Evolutionary conservation across 257 asterid genomes (phyloP), one percentile per base, ranked within the genome.

Genomic region (Cynanchum wilfordii): DNA sequence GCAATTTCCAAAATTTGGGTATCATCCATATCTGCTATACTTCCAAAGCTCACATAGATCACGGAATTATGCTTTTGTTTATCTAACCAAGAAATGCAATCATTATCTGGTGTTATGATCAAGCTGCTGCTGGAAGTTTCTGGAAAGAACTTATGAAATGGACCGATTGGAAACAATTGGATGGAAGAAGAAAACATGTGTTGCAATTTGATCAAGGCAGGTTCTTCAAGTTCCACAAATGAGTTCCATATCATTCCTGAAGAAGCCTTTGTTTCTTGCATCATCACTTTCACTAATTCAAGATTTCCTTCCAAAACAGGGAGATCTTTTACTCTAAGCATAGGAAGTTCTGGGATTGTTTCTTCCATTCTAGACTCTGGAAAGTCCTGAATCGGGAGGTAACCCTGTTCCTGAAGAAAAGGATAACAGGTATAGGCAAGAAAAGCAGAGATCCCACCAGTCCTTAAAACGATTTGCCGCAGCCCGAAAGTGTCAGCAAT

Each of bases 271-370:
- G 83, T 75, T 82, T 73, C 81, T 42, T 73, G 36, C 9, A 79
- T 16, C 84, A 83, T 84, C 13, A 45, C 11, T 49, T 64, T 24
- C 64, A 79, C 22, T n/a, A 77, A 50, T 50, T 77, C 24, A 73
- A 70, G 22, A 30, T 65, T n/a, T 42, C 8, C 50, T 42, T 80
- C 83, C 5, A 33, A 25, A 62, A 66, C 24, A 0, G 88, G 86
- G 36, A 85, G 78, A 30, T 85, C 85, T 75, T 81, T 85, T 42
- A 85, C 70, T 73, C 83, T 74, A 22, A 85, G 78, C 15, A 86
- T 82, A n/a, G 85, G 85, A 72, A 83, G 84, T 76, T 87, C 89
- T 11, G 2, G 33, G 10, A 87, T 82, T 60, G 72, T 72, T 66
- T 84, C 87, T 44, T 84, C 91, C 40, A 51, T 11, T 72, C 77